Evolutionary conservation across 192 early-diverging fungal species (phyloP).

Genomic region (Backusella parvicylindrica): DNA sequence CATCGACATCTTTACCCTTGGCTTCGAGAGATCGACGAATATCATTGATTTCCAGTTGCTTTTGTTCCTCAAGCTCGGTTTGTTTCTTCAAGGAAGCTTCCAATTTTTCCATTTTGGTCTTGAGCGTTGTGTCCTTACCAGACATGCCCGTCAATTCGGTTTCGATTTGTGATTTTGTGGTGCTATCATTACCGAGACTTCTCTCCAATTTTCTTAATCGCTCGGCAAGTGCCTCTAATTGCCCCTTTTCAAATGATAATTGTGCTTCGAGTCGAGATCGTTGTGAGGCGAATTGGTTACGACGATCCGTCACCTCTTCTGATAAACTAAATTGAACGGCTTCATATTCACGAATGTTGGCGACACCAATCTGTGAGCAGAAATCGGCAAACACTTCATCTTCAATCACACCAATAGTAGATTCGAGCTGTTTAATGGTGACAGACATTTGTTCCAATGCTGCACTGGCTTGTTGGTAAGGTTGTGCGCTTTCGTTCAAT

Average conservation of each 20-base stretch:
- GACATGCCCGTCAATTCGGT: constrained; percentile 39
- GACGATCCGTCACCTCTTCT: constrained; percentile 70
- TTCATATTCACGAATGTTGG: constrained; percentile 87
- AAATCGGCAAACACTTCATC: constrained; percentile 79
- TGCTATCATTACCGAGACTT: constrained; percentile 39
- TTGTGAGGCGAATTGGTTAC: constrained; percentile 73
- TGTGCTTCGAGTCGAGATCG: constrained; percentile 78
- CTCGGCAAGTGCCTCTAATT: constrained; percentile 58
- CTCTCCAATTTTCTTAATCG: constrained; percentile 56
- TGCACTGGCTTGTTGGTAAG: constrained; percentile 11
- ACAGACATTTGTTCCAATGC: constrained; percentile 43
- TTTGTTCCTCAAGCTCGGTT: constrained; percentile 48
- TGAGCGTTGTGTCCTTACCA: constrained; percentile 45
- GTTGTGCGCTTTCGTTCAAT: constrained; percentile 1
- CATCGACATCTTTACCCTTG: constrained; percentile 68
- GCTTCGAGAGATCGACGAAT: constrained; percentile 52
- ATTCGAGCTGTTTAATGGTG: constrained; percentile 40
- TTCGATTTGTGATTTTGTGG: constrained; percentile 28
- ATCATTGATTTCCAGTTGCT: constrained; percentile 51
- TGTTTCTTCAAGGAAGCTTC: constrained; percentile 42
- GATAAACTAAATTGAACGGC: constrained; percentile 62
- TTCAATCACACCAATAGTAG: constrained; percentile 48
- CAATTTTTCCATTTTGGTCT: constrained; percentile 41
- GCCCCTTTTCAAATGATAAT: constrained; percentile 73
- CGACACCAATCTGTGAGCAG: constrained; percentile 68